Evolutionary conservation across 2,329 filamentous ascomycete genomes (phyloP).

Genomic region (Botrytis porri): DNA sequence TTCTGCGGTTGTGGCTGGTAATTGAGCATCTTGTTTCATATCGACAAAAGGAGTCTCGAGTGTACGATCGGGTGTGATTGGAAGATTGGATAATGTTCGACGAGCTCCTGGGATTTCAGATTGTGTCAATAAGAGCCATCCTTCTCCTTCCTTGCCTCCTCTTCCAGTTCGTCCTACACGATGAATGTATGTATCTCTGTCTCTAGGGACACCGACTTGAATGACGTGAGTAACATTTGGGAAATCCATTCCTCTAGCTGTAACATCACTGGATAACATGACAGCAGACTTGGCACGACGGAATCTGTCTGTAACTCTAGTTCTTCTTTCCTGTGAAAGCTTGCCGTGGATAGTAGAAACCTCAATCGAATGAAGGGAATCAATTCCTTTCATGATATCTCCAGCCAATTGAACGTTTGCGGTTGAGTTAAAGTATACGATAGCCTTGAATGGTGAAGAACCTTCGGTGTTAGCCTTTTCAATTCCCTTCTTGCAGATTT

Average conservation of each 20-base stretch:
- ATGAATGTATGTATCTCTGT: slow-evolving; percentile 71
- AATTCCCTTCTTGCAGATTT: slow-evolving; percentile 44
- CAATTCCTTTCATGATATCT: slow-evolving; percentile 47
- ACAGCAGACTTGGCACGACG: slow-evolving; percentile 58
- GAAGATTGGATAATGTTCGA: slow-evolving; percentile 32
- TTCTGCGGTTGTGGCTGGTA: slow-evolving; percentile 32
- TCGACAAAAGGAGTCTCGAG: slow-evolving; percentile 34
- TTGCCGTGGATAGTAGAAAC: slow-evolving; percentile 69
- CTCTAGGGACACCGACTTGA: slow-evolving; percentile 63
- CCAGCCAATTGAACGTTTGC: slow-evolving; percentile 66
- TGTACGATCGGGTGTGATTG: slow-evolving; percentile 31
- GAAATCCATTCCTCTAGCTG: slow-evolving; percentile 80
- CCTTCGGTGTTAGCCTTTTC: slow-evolving; percentile 22
- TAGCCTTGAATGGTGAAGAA: slow-evolving; percentile 72
- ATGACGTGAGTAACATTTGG: slow-evolving; percentile 76
- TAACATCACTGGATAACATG: slow-evolving; percentile 77
- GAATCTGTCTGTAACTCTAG: slow-evolving; percentile 70
- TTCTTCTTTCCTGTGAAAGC: slow-evolving; percentile 68
- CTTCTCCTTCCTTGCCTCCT: slow-evolving; percentile 69
- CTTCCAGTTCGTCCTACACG: slow-evolving; percentile 74
- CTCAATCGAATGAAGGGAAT: slow-evolving; percentile 32
- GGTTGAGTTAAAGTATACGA: slow-evolving; percentile 84
- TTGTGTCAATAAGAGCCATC: slow-evolving; percentile 39
- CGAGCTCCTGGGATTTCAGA: slow-evolving; percentile 27
- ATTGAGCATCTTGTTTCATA: slow-evolving; percentile 38